Evolutionary conservation across 805 yeast species (phyloP).

Genomic region (Jamesozyma lodderae): DNA sequence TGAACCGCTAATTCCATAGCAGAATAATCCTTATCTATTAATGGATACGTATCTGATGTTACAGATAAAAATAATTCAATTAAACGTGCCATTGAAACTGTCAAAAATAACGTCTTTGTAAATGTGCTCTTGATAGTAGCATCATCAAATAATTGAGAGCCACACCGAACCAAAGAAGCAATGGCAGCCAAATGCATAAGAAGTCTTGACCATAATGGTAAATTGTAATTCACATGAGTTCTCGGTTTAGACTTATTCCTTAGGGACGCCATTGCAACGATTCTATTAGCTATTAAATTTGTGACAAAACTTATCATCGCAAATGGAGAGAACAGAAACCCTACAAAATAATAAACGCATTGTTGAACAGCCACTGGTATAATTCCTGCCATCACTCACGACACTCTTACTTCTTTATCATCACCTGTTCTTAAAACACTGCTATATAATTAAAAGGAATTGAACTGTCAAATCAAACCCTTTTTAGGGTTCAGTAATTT

Average conservation of each 20-base stretch:
- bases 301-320: slow-evolving; percentile 48
- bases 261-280: slow-evolving; percentile 45
- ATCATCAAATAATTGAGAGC: too few relatives aligned
- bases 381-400: too few relatives aligned
- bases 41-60: slow-evolving; percentile 32
- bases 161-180: too few relatives aligned
- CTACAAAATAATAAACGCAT: too few relatives aligned
- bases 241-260: slow-evolving; percentile 32
- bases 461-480: too few relatives aligned
- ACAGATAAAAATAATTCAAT: slow-evolving; percentile 44
- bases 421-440: too few relatives aligned
- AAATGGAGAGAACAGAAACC: slow-evolving; percentile 42
- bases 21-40: slow-evolving; percentile 24
- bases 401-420: too few relatives aligned
- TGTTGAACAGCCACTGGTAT: too few relatives aligned
- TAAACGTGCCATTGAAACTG: slow-evolving; percentile 36
- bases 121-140: too few relatives aligned
- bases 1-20: slow-evolving; percentile 25
- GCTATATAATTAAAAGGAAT: too few relatives aligned
- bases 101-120: slow-evolving; percentile 8
- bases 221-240: slow-evolving; percentile 4
- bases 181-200: slow-evolving; percentile 21
- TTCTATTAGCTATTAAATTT: slow-evolving; percentile 49
- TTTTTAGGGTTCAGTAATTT: too few relatives aligned
- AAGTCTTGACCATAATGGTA: slow-evolving; percentile 26